Percentiles rank a stretch among this genome's conserved stretches.
These are phyloP conservation scores for Penicillium goetzii DNA, from an alignment of 495 filamentous ascomycete genomes.

Conservation along the genomic window DNA sequence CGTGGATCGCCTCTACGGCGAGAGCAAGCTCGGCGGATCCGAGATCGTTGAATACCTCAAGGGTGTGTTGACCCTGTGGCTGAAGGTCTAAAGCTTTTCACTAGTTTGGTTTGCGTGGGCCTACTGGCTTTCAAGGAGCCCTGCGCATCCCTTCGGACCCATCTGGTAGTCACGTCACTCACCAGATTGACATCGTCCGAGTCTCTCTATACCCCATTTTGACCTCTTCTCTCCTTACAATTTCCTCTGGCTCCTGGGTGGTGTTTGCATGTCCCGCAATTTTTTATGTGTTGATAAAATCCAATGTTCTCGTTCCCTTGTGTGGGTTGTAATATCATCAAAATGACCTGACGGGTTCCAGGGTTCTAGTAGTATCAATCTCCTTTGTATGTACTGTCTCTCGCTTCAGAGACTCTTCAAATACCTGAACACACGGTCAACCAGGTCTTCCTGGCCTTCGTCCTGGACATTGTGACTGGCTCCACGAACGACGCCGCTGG, in stretches of 20 bases:
- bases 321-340: slow-evolving; percentile 16
- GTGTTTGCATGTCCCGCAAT: slow-evolving; percentile 29
- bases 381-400: not conserved
- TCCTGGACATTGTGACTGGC: slow-evolving; percentile 65
- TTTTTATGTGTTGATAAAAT: slow-evolving; percentile 30
- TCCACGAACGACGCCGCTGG: slow-evolving; percentile 59
- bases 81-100: slow-evolving; percentile 66
- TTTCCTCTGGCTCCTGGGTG: slow-evolving; percentile 27
- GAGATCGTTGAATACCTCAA: slow-evolving; percentile 99
- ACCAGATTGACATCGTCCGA: slow-evolving; percentile 11
- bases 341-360: not conserved
- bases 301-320: slow-evolving; percentile 22
- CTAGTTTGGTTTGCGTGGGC: not conserved
- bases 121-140: slow-evolving; percentile 17
- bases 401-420: slow-evolving; percentile 47
- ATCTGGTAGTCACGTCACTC: slow-evolving; percentile 8
- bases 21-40: slow-evolving; percentile 90
- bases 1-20: slow-evolving; percentile 92
- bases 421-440: slow-evolving; percentile 60
- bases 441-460: slow-evolving; percentile 53
- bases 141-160: slow-evolving; percentile 19
- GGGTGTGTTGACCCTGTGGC: slow-evolving; percentile 87
- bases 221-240: slow-evolving; percentile 21
- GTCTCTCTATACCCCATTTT: slow-evolving; percentile 36
- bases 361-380: not conserved